phyloP scores from a whole-genome alignment of 129 eudicot genomes.

The Kitagawia praeruptora region DNA sequence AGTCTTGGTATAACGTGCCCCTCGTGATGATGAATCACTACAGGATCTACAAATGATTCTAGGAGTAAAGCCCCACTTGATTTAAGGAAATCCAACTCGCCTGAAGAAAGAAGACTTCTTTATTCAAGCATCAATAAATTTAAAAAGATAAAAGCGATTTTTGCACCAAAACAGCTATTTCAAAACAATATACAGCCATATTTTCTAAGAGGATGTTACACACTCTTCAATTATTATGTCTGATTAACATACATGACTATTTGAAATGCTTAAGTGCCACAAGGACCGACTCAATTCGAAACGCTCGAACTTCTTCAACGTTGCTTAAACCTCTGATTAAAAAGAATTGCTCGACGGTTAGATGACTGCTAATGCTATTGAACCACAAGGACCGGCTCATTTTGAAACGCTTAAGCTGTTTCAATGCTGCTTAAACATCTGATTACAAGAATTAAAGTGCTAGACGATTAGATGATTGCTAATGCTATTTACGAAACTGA shows the following conservation, averaged over 20 bases:
- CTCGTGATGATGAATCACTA: conserved; percentile 68
- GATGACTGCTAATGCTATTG: background rate
- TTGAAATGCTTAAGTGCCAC: no score
- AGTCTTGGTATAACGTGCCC: conserved; percentile 79
- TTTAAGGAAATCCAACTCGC: conserved; percentile 65
- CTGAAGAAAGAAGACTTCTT: conserved; percentile 15
- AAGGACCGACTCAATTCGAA: background rate
- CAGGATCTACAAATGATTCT: conserved; percentile 47
- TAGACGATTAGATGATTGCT: background rate
- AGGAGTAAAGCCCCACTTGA: conserved; percentile 45
- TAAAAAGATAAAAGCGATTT: background rate
- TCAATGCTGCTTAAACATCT: background rate
- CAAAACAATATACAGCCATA: background rate
- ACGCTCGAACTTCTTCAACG: background rate
- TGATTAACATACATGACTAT: background rate
- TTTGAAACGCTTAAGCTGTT: background rate
- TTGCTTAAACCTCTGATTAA: background rate
- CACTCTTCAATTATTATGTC: background rate
- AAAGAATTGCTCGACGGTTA: background rate
- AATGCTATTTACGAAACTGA: background rate
- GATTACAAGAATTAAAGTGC: background rate
- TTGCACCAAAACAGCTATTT: background rate
- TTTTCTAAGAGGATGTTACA: background rate
- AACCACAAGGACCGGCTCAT: background rate
- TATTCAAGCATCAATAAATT: background rate